Base-by-base conservation (phyloP, 495 filamentous ascomycete genomes). In the Echria macrotheca region DNA sequence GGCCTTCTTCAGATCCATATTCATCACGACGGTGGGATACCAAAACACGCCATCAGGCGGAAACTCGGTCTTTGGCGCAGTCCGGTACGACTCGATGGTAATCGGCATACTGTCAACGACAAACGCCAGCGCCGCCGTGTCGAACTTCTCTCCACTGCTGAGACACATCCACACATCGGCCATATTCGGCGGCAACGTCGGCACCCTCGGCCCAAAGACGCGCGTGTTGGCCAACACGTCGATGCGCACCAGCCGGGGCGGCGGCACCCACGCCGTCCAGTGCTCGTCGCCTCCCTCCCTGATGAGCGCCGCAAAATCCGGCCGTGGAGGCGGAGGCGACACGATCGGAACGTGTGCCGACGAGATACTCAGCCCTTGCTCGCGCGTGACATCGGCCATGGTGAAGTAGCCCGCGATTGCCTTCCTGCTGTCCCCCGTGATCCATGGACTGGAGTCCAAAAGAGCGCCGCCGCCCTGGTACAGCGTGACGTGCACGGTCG, bases 1-100 rank as follows among this genome's bases (percentile, higher is more conserved):
- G 12, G 64, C 56, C 55, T 78, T 80, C 68, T 88, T 87, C 40
- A 84, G 65, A 52, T 88, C 84, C 21, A 88, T 50, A 52, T 80
- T 82, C 63, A 89, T 64, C 17, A 84, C 71, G 12, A 93, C 65
- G 2, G 87, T 94, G 0, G 86, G 87, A 67, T 90, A 91, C 89
- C 89, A 91, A 56, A 70, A 76, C 25, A 39, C 28, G 0, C 33
- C 33, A 23, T 50, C 46, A 1, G 33, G 35, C 12, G 26, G 19
- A 18, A 58, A 63, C 5, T 52, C 41, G n/a, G 44, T 22, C 33
- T 7, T 18, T 12, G 7, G 11, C 12, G 23, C 38, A 0, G 43
- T 45, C 5, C 59, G 45, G 23, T 59, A 54, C 14, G 50, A 47
- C 38, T 65, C 59, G 9, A 65, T 52, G 15, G 60, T 37, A 39